phyloP scores from a whole-genome alignment of 2,329 filamentous ascomycete species.

The Camillea tinctor region DNA sequence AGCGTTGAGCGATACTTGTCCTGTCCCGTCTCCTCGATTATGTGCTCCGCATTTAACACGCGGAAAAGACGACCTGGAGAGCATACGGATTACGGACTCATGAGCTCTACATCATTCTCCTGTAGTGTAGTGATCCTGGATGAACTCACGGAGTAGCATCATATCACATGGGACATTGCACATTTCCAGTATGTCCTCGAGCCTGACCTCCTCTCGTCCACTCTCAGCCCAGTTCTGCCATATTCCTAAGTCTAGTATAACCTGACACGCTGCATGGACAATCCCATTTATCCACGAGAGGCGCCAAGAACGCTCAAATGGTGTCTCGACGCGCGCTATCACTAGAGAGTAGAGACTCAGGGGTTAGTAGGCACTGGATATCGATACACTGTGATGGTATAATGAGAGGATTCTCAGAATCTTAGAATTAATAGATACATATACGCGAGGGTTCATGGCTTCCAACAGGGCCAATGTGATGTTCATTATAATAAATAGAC shows the following conservation, averaged over 20 bases:
- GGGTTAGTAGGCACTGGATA: not conserved
- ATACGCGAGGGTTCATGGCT: not conserved
- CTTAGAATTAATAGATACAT: not conserved
- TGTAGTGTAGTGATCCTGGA: not conserved
- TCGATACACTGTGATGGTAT: too few relatives aligned
- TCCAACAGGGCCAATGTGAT: not conserved
- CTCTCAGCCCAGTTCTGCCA: constrained; percentile 9
- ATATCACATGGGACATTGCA: constrained; percentile 8
- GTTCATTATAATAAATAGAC: not conserved
- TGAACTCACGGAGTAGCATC: constrained; percentile 8
- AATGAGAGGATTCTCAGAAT: too few relatives aligned
- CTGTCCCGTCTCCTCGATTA: constrained; percentile 10
- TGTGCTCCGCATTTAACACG: constrained; percentile 7
- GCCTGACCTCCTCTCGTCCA: constrained; percentile 4
- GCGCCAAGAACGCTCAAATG: constrained; percentile 3
- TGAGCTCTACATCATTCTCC: not conserved
- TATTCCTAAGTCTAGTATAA: constrained; percentile 7
- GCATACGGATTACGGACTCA: not conserved
- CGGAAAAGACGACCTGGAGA: constrained; percentile 14
- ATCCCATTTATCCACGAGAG: constrained; percentile 11
- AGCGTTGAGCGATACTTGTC: constrained; percentile 10
- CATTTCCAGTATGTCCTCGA: constrained; percentile 7
- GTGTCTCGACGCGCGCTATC: constrained; percentile 10
- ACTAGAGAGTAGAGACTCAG: not conserved
- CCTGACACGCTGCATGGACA: constrained; percentile 4